phyloP scores from a whole-genome alignment of 2,329 filamentous ascomycete genomes.

The Sarocladium oryzae region DNA sequence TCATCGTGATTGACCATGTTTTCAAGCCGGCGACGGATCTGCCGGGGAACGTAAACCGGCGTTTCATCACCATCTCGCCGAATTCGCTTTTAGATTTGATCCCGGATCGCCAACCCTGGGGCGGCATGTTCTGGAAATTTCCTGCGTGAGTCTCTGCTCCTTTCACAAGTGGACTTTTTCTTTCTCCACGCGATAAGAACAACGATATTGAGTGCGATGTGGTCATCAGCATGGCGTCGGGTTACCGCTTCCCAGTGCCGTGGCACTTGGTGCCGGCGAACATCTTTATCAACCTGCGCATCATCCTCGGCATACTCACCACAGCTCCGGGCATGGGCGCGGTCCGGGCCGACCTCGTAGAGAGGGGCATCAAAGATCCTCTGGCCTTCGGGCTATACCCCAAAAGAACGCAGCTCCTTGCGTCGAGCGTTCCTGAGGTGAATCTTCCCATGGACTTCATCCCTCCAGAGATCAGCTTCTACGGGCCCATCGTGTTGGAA shows the following conservation, averaged over 20 bases:
- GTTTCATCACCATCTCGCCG: constrained; percentile 33
- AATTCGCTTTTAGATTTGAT: constrained; percentile 36
- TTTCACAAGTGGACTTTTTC: too few relatives aligned
- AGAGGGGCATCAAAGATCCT: constrained; percentile 15
- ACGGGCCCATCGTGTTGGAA: background rate
- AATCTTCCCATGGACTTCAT: background rate
- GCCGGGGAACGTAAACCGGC: constrained; percentile 17
- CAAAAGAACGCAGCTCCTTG: constrained; percentile 5
- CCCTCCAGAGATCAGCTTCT: constrained; percentile 1
- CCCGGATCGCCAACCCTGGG: constrained; percentile 30
- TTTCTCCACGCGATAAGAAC: too few relatives aligned
- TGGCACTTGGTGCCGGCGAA: constrained; percentile 24
- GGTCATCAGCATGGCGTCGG: constrained; percentile 31
- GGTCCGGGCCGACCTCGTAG: constrained; percentile 17
- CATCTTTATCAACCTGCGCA: constrained; percentile 25
- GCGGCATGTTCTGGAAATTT: constrained; percentile 30
- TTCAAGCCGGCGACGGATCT: constrained; percentile 21
- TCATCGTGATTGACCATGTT: constrained; percentile 25
- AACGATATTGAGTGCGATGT: too few relatives aligned
- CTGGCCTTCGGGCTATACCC: constrained; percentile 14
- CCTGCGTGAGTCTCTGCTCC: constrained; percentile 29
- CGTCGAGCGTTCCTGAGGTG: background rate
- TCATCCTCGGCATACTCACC: constrained; percentile 22
- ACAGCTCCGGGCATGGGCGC: constrained; percentile 19
- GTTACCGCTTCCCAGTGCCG: constrained; percentile 39